Base-by-base conservation (phyloP, 768 basidiomycete genomes). In the Tulasnella sp. region DNA sequence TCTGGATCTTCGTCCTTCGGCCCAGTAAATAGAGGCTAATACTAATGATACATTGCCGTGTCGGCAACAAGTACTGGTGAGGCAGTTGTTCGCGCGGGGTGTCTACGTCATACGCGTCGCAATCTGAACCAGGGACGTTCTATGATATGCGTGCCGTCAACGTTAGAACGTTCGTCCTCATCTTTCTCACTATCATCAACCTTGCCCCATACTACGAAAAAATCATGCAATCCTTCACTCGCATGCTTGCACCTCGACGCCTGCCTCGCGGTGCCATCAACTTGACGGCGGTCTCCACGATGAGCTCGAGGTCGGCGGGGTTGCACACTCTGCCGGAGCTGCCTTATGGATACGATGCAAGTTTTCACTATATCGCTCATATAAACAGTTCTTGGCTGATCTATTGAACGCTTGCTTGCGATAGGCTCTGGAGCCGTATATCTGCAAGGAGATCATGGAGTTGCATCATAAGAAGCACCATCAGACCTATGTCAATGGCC, bases 391-490 rank as follows among this genome's bases (percentile, higher is more conserved):
- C n/a, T n/a, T n/a, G n/a, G n/a, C n/a, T n/a, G n/a, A n/a, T n/a
- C n/a, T n/a, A n/a, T n/a, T n/a, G n/a, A n/a, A n/a, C n/a, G n/a
- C n/a, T n/a, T n/a, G n/a, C n/a, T n/a, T n/a, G 34, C 15, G 24
- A 47, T 50, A 86, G 85, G 89, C 91, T 9, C 83, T 98, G 65
- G 93, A 97, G 74, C 95, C 95, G 9, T 79, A 84, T 67, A 94
- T 99, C 71, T 87, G 87, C 1, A 78, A 81, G 65, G 80, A 93
- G 70, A 98, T 99, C 64, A 98, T 98, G 94, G 83, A 78, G 56
- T 76, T 97, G 60, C 95, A 96, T 69, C 93, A 97, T 73, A 77
- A 79, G 60, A 92, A 92, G 77, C 77, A 78, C 65, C 77, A 78
- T 69, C 86, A 91, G 74, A 80, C 86, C 17, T 99, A 99, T 71